A percentile compares a stretch with the other conserved stretches of the same genome.
phyloP scores from a whole-genome alignment of 805 yeast species.

The Zygotorulaspora sp. region DNA sequence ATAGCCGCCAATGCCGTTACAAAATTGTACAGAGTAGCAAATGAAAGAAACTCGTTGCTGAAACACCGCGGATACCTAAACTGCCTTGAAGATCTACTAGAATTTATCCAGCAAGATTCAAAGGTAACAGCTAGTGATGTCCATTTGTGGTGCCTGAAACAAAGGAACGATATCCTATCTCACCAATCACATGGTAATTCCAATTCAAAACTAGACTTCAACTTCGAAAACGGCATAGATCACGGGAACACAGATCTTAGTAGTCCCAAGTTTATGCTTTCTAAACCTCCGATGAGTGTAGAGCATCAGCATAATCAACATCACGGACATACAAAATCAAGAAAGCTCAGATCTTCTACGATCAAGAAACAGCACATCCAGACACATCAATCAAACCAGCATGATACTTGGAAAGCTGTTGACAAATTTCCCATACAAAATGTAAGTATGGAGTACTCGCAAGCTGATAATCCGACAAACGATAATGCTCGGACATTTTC shows the following conservation, averaged over 20 bases:
- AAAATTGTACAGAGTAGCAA: constrained; percentile 57
- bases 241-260: constrained; percentile 3
- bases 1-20: constrained; percentile 72
- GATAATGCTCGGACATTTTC: not conserved
- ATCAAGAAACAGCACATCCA: constrained; percentile 10
- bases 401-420: constrained; percentile 1
- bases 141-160: constrained; percentile 27
- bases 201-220: constrained; percentile 14
- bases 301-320: constrained; percentile 11
- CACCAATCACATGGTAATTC: constrained; percentile 4
- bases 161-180: constrained; percentile 18
- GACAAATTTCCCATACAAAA: not conserved
- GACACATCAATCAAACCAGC: constrained; percentile 5
- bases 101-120: constrained; percentile 28
- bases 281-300: constrained; percentile 25
- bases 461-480: not conserved
- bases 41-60: constrained; percentile 45
- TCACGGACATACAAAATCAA: constrained; percentile 7
- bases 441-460: not conserved
- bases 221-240: constrained; percentile 10
- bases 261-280: constrained; percentile 19
- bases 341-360: constrained; percentile 7
- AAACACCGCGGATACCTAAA: constrained; percentile 57
- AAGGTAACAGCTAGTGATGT: constrained; percentile 20
- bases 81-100: constrained; percentile 55